phyloP scores from a whole-genome alignment of 2,329 filamentous ascomycete genomes.

The Cladorrhinum sp. region DNA sequence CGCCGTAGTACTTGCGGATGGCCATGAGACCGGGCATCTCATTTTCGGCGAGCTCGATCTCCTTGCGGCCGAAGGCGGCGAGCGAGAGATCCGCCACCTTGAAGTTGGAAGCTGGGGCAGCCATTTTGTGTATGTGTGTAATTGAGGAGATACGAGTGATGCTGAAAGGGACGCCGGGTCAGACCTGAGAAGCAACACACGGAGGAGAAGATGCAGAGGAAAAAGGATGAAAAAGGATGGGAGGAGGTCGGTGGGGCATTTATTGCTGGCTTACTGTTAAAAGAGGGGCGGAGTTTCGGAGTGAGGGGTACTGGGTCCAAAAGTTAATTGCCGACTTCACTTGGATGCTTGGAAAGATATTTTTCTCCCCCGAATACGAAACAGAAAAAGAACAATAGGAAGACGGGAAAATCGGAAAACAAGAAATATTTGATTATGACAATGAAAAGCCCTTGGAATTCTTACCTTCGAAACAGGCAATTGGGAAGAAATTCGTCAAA shows the following conservation, averaged over 20 bases:
- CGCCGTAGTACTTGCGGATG: constrained; percentile 86
- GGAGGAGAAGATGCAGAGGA: constrained; percentile 1
- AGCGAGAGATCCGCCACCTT: constrained; percentile 98
- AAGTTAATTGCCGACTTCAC: constrained; percentile 6
- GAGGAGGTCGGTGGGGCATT: constrained; percentile 16
- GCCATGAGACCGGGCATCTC: constrained; percentile 98
- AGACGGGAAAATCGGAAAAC: not conserved
- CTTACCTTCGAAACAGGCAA: not conserved
- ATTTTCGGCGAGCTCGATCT: constrained; percentile 96
- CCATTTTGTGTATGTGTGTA: constrained; percentile 45
- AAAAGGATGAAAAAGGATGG: constrained; percentile 15
- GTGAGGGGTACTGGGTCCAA: constrained; percentile 16
- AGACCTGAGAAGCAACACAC: not conserved
- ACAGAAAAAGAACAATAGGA: not conserved
- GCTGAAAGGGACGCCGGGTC: constrained; percentile 14
- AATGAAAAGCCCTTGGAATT: not conserved
- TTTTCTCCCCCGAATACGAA: not conserved
- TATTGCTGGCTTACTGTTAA: constrained; percentile 9
- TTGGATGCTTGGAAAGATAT: too few species aligned
- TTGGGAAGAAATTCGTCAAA: not conserved
- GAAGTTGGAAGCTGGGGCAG: constrained; percentile 86
- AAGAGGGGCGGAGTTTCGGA: constrained; percentile 20
- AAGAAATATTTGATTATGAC: not conserved
- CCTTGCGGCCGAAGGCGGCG: constrained; percentile 96
- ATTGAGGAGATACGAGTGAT: constrained; percentile 8